These are phyloP conservation scores for Zymoseptoria tritici DNA, from an alignment of 2,329 filamentous ascomycete genomes.

Conservation along the genomic window DNA sequence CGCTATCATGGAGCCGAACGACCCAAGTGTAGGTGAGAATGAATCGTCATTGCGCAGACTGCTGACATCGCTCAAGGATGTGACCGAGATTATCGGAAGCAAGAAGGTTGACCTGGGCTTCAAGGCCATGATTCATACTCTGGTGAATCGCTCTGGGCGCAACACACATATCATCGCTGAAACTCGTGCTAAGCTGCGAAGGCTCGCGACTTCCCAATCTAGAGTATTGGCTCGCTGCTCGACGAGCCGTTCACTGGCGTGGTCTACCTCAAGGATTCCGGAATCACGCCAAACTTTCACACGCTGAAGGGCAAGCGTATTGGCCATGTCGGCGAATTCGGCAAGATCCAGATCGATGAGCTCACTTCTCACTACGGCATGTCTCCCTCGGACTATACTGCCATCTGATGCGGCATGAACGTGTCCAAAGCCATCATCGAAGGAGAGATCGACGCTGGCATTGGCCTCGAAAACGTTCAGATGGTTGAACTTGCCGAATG, in stretches of 20 bases:
- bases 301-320: slow-evolving; percentile 67
- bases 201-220: slow-evolving; percentile 65
- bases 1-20: slow-evolving; percentile 68
- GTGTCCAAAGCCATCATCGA: slow-evolving; percentile 68
- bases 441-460: slow-evolving; percentile 65
- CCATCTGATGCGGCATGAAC: slow-evolving; percentile 74
- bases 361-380: slow-evolving; percentile 72
- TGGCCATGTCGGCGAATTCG: slow-evolving; percentile 73
- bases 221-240: slow-evolving; percentile 65
- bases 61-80: slow-evolving; percentile 45
- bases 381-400: slow-evolving; percentile 64
- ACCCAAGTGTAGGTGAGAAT: slow-evolving; percentile 53
- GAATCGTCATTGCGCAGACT: not conserved
- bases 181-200: slow-evolving; percentile 52
- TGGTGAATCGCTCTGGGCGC: slow-evolving; percentile 34
- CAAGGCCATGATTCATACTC: slow-evolving; percentile 78
- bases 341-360: slow-evolving; percentile 64
- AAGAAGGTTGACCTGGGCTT: slow-evolving; percentile 71
- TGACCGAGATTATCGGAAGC: slow-evolving; percentile 72
- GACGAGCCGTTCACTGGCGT: slow-evolving; percentile 76
- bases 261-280: slow-evolving; percentile 66
- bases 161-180: slow-evolving; percentile 29
- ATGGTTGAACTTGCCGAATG: slow-evolving; percentile 77
- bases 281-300: slow-evolving; percentile 67
- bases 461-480: slow-evolving; percentile 73